A percentile compares a stretch with the other conserved stretches of the same genome.
These are phyloP conservation scores for Caryopteris hybrid DNA, from an alignment of 305 asterid genomes.

Conservation along the genomic window DNA sequence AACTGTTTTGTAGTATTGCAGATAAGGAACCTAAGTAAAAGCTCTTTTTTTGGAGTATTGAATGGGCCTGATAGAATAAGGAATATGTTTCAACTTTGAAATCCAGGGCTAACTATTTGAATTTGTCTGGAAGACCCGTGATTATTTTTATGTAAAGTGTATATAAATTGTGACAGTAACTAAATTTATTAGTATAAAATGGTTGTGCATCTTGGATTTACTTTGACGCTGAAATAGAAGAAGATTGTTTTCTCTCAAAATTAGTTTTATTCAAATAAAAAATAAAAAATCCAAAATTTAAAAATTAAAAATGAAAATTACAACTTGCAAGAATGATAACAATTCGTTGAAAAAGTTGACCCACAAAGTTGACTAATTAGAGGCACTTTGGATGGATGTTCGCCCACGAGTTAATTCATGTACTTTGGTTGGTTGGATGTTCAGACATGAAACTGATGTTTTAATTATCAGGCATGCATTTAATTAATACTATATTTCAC, in stretches of 20 bases:
- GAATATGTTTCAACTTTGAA: too few species aligned
- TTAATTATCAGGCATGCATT: neutral
- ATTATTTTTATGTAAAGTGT: too few species aligned
- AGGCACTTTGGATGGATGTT: neutral
- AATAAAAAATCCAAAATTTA: too few species aligned
- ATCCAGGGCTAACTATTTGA: too few species aligned
- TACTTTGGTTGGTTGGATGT: neutral
- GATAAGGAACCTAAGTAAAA: neutral
- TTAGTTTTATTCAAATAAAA: too few species aligned
- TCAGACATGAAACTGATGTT: neutral
- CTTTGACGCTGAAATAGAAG: too few species aligned
- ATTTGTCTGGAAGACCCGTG: too few species aligned
- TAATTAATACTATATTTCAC: neutral
- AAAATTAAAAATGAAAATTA: neutral
- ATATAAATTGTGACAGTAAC: too few species aligned
- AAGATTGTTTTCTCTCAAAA: too few species aligned
- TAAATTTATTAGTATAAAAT: too few species aligned
- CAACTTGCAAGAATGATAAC: neutral
- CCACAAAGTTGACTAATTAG: neutral
- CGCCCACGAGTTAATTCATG: constrained; percentile 13
- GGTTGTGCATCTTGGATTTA: too few species aligned
- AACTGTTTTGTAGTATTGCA: neutral
- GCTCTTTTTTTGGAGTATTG: neutral
- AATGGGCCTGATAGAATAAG: too few species aligned
- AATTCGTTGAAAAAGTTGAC: neutral